These are phyloP conservation scores for Colletotrichum theobromicola DNA, from an alignment of 2,329 filamentous ascomycete genomes.

Conservation along the genomic window DNA sequence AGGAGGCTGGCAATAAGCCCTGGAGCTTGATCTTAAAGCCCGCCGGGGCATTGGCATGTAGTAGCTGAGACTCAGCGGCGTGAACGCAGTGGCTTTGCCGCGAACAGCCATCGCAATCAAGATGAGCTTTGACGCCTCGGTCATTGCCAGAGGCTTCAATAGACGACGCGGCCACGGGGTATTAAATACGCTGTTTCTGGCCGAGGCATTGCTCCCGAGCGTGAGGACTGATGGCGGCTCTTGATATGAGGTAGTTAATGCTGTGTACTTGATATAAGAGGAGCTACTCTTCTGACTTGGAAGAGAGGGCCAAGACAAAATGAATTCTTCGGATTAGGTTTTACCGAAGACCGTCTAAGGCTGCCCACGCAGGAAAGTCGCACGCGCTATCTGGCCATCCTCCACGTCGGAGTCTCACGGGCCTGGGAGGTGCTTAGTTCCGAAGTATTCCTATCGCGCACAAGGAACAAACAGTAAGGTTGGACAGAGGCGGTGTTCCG, in stretches of 20 bases:
- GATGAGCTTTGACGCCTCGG: too few species aligned
- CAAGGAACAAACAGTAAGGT: rapidly evolving
- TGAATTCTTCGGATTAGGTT: neutral
- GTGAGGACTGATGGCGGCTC: rapidly evolving
- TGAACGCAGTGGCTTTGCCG: rapidly evolving
- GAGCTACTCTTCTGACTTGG: neutral
- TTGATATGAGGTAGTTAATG: neutral
- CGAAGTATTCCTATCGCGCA: neutral
- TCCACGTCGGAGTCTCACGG: neutral
- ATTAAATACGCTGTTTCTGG: rapidly evolving
- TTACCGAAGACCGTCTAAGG: neutral
- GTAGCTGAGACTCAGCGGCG: neutral
- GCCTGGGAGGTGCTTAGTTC: neutral
- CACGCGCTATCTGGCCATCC: neutral
- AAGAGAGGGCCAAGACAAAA: neutral
- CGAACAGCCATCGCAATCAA: too few species aligned
- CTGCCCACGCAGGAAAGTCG: neutral
- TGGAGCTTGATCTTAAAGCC: too few species aligned
- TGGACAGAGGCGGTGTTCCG: rapidly evolving
- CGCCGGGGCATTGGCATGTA: too few species aligned
- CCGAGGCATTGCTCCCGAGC: rapidly evolving
- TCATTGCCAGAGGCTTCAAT: neutral
- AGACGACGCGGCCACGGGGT: neutral
- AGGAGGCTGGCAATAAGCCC: rapidly evolving
- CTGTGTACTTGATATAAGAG: neutral